These are phyloP conservation scores for Paralagenidium karlingii DNA, from an alignment of 352 stramenopile genomes.

Conservation along the genomic window DNA sequence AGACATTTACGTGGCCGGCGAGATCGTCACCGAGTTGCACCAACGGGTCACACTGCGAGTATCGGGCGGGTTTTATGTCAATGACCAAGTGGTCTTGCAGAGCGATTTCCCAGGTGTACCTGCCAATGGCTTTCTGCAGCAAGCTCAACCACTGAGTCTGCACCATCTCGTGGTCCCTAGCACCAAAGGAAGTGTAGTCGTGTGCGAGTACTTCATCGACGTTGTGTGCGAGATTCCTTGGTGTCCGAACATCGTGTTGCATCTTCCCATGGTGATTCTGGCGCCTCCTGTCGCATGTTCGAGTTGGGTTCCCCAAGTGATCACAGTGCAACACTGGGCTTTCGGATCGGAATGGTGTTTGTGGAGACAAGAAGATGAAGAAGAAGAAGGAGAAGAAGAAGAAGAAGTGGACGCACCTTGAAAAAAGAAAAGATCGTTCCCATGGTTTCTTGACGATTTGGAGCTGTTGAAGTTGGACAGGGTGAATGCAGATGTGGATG, in stretches of 20 bases:
- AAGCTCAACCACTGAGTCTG: conserved; percentile 14
- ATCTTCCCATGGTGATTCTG: conserved; percentile 33
- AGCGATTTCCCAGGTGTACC: conserved; percentile 16
- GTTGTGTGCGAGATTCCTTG: conserved; percentile 28
- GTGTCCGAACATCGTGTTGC: conserved; percentile 19
- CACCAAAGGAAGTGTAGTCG: conserved; percentile 14
- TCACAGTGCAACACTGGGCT: conserved; percentile 33
- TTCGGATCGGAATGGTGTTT: conserved; percentile 14
- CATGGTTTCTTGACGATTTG: no score
- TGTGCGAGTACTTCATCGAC: conserved; percentile 16
- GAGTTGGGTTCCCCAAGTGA: conserved; percentile 39
- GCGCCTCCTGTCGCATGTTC: no score
- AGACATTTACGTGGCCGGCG: conserved; percentile 39
- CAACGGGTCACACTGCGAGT: no score
- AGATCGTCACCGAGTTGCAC: conserved; percentile 39
- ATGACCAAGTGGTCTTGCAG: conserved; percentile 36
- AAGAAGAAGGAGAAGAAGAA: conserved; percentile 16
- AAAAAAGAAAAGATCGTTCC: no score
- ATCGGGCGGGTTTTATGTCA: no score
- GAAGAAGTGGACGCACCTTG: no score
- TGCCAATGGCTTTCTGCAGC: conserved; percentile 2
- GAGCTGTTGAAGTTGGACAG: no score
- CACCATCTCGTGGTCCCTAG: conserved; percentile 18
- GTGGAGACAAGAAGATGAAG: conserved; percentile 14
- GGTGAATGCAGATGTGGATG: no score